Conservation (phyloP, 169 alveolate species). For the Plasmodium gonderi region DNA sequence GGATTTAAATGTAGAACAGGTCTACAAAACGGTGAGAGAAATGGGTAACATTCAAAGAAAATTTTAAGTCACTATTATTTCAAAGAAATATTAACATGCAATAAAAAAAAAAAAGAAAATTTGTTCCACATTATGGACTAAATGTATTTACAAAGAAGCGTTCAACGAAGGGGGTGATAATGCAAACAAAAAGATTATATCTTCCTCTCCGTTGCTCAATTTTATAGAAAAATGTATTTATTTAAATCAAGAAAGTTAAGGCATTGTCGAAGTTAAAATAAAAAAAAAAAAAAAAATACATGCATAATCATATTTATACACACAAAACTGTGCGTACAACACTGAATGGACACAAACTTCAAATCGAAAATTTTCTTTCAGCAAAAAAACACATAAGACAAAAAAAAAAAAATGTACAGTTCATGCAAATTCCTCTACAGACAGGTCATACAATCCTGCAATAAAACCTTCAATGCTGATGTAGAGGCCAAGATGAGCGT, state of each 20-base stretch:
- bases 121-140: background rate
- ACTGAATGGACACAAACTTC: background rate
- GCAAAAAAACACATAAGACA: background rate
- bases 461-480: conserved; percentile 56
- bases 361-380: background rate
- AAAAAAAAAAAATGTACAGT: background rate
- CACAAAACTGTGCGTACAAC: too few species aligned
- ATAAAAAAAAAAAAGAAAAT: background rate
- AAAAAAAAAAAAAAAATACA: too few species aligned
- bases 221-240: too few species aligned
- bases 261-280: background rate
- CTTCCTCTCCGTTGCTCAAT: background rate
- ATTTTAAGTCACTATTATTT: background rate
- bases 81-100: background rate
- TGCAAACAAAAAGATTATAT: background rate
- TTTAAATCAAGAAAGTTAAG: too few species aligned
- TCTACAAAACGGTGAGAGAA: background rate
- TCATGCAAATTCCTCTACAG: conserved; percentile 36
- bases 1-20: background rate
- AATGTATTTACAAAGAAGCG: background rate
- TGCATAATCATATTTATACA: too few species aligned
- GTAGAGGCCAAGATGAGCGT: conserved; percentile 46
- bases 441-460: conserved; percentile 39
- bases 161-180: background rate
- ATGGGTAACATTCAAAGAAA: background rate